Base-by-base conservation (phyloP, 176 grass and related monocot species). In the Oryza glaberrima region DNA sequence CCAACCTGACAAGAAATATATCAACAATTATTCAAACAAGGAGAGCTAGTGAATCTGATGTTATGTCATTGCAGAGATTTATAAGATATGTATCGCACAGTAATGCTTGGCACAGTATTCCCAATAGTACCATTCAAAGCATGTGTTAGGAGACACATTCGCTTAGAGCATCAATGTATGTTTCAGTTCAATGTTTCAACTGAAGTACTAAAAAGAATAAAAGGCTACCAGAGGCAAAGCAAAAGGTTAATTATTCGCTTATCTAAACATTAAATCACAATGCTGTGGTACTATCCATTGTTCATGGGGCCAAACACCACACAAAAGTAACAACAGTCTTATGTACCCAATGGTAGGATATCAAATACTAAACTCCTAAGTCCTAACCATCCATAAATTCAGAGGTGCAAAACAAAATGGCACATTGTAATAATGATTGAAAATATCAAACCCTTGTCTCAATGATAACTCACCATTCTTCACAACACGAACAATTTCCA, bases 1-100 rank as follows among this genome's bases (percentile, higher is more conserved):
- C 96, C 93, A 85, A 99, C 96, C 91, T 96, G 90, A 92, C 89
- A 86, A 35, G 75, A 35, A 88, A 70, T 5, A 84, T 40, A 77
- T 35, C 34, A 77, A 77, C 13, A 77, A 19, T 26, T 71, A 85
- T 2, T 80, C 75, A 83, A 44, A 84, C 43, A 52, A 77, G 72
- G 34, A 89, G 22, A 41, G 5, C 26, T 7, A 85, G 7, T 30
- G 38, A 35, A 36, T 12, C 7, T 34, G 45, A 13, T n/a, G 22
- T 83, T 46, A 58, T 45, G 75, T 63, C 25, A 48, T 30, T 90
- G 46, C 10, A 82, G 45, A 41, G 15, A 74, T 74, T 12, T 9
- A 86, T 72, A 17, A 46, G 49, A 77, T 54, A 75, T 61, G 60
- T 61, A 75, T 10, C 79, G 40, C 36, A 46, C 77, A 78, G 35